These are phyloP conservation scores for Leptodermis oblonga DNA, from an alignment of 257 asterid species.

Conservation along the genomic window DNA sequence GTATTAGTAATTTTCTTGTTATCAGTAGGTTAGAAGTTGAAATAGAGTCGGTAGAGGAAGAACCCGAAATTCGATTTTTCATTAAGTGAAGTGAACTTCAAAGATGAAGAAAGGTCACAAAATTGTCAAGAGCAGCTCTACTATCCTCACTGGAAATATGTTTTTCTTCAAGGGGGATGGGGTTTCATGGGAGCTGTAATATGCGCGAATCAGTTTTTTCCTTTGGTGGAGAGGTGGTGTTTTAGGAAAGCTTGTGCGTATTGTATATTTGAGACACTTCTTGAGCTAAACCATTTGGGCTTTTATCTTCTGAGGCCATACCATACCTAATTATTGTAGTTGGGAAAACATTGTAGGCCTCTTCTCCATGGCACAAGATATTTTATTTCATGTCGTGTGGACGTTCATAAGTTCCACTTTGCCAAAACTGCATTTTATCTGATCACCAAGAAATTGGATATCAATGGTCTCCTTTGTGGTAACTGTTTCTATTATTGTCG, in stretches of 20 bases:
- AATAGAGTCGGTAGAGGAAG: neutral
- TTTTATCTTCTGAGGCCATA: neutral
- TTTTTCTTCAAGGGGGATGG: neutral
- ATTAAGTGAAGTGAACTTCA: neutral
- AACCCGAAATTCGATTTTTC: neutral
- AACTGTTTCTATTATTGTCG: neutral
- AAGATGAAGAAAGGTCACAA: neutral
- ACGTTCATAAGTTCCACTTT: too few relatives aligned
- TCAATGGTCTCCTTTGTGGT: neutral
- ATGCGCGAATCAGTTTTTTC: neutral
- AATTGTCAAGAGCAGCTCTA: neutral
- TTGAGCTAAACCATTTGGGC: neutral
- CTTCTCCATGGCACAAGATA: neutral
- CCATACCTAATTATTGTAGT: neutral
- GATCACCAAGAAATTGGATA: neutral
- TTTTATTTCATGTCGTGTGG: neutral
- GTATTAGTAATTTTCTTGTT: neutral
- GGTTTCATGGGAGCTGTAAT: neutral
- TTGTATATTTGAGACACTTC: neutral
- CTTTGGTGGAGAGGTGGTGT: neutral
- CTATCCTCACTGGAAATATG: neutral
- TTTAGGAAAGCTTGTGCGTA: neutral
- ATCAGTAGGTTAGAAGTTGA: neutral
- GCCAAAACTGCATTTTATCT: slow-evolving; percentile 5
- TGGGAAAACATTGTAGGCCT: neutral